Base-by-base conservation (phyloP, 495 filamentous ascomycete genomes). In the Penicillium robsamsonii region DNA sequence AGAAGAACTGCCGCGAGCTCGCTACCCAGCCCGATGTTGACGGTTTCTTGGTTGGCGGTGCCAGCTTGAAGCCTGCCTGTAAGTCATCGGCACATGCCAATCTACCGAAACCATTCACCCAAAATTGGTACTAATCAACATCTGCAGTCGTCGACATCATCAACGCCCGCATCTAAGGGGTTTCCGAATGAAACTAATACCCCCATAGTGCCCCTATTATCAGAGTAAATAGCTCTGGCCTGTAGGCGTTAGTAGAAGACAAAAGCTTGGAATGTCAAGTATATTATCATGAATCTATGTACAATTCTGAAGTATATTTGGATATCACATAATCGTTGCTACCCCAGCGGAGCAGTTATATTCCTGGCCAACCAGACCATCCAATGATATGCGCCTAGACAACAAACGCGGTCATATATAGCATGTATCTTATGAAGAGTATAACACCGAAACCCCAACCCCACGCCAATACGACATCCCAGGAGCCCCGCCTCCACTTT, bases 1-100 rank as follows among this genome's bases (percentile, higher is more conserved):
- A 95, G 80, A 96, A 96, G 88, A 98, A 98, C 85, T 94, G 90
- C 81, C 86, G 84, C 67, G 93, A 97, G 27, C 84, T 98, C 65
- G 87, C 88, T 62, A 89, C 88, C 78, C 84, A 97, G 83, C 70
- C 81, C 56, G 95, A 98, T 79, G 93, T 98, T 74, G 94, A 98
- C 74, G 94, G 94, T 20, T 98, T 98, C 83, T 84, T 98, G 65
- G 94, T 98, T 68, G 94, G 94, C 64, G 94, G 94, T 75, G 94
- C 94, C 62, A 96, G 90, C 77, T 84, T 98, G 80, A 98, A 98
- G 85, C 94, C 94, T 65, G 94, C 92, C 64, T 97, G 90, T 93
- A 76, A 81, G 90, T 87, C 68, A 27, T 46, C 25, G 9, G 13
- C 7, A 37, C 15, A 29, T 29, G 13, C 15, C 25, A 20, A 43